These are phyloP conservation scores for Lithocarpus polystachyus DNA, from an alignment of 306 rosid genomes.

Conservation along the genomic window DNA sequence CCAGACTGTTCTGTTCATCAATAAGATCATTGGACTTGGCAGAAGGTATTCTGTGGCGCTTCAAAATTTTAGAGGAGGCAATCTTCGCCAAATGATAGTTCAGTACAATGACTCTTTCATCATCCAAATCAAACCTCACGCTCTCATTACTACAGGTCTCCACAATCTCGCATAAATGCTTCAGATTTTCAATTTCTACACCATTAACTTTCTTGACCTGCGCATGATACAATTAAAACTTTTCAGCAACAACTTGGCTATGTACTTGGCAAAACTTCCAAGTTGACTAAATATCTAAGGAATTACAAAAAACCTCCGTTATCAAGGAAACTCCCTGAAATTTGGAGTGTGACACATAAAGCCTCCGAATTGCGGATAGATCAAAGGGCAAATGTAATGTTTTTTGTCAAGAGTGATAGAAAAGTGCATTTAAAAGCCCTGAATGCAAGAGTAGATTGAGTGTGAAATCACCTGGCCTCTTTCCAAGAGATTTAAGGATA, in stretches of 20 bases:
- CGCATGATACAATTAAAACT: slow-evolving; percentile 1
- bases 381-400: no score
- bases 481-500: no score
- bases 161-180: slow-evolving; percentile 72
- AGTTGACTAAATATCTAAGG: background rate
- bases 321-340: no score
- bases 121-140: slow-evolving; percentile 82
- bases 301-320: no score
- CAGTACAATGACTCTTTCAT: slow-evolving; percentile 76
- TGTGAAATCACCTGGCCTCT: no score
- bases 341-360: no score
- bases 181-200: slow-evolving; percentile 60
- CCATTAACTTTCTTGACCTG: slow-evolving; percentile 89
- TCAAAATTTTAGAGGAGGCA: slow-evolving; percentile 68
- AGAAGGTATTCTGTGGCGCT: slow-evolving; percentile 79
- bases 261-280: background rate
- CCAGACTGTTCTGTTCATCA: slow-evolving; percentile 22
- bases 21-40: slow-evolving; percentile 61
- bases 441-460: no score
- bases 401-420: no score
- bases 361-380: no score
- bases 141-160: slow-evolving; percentile 52
- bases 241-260: slow-evolving; percentile 9
- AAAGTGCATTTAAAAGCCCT: no score
- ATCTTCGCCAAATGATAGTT: slow-evolving; percentile 54